Percentiles rank a stretch among this genome's conserved stretches.
Evolutionary conservation across 306 rosid genomes (phyloP).

Genomic region (Rosa multiflora): DNA sequence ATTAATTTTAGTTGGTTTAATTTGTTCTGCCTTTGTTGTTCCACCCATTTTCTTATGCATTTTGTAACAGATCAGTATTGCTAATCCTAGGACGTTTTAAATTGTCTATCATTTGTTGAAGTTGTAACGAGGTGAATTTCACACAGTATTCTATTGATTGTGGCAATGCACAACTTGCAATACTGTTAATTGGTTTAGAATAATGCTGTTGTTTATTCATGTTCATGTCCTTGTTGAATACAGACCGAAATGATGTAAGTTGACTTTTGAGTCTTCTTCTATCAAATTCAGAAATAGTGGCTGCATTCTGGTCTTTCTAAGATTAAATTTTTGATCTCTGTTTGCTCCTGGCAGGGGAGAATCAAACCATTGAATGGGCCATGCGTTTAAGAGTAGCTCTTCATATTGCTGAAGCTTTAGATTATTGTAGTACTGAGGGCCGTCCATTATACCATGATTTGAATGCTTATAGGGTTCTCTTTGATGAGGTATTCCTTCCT

Average conservation of each 20-base stretch:
- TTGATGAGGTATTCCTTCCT: conserved; percentile 61
- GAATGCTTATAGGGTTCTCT: conserved; percentile 95
- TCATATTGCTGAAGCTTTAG: conserved; percentile 85
- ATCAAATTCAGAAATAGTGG: conserved; percentile 8
- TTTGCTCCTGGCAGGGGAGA: conserved; percentile 69
- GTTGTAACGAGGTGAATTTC: background rate
- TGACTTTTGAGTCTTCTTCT: conserved; percentile 4
- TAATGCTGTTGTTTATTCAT: background rate
- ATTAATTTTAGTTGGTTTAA: background rate
- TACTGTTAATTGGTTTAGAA: background rate
- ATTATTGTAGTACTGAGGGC: conserved; percentile 84
- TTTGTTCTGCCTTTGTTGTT: background rate
- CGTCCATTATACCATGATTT: conserved; percentile 85
- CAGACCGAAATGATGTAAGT: background rate
- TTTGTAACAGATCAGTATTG: background rate
- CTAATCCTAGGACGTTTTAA: background rate
- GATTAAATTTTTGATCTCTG: conserved; percentile 21
- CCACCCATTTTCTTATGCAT: background rate
- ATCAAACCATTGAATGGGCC: conserved; percentile 95
- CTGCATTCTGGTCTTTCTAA: conserved; percentile 9
- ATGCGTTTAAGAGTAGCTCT: conserved; percentile 92
- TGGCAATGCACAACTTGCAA: background rate
- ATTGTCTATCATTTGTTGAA: background rate
- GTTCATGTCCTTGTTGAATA: background rate
- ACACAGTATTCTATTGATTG: background rate